Evolutionary conservation across 139 green algal genomes (phyloP).

Genomic region (Chlorella sp.): DNA sequence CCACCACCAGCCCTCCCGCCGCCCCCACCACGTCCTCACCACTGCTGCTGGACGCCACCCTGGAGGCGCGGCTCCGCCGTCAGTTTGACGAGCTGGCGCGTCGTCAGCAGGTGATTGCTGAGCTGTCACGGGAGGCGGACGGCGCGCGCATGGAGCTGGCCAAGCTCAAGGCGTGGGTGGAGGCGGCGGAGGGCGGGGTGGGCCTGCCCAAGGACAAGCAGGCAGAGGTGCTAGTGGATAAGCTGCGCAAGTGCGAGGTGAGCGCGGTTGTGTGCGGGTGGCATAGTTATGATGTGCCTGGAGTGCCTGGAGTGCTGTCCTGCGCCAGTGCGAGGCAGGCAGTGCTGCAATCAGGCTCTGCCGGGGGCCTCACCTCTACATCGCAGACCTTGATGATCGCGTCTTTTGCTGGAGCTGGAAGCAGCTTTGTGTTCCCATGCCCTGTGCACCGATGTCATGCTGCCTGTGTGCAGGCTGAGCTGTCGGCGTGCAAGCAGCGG

Average conservation of each 20-base stretch:
- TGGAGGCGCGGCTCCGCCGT: conserved; percentile 9
- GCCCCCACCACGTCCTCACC: too few species aligned
- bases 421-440: too few species aligned
- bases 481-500: conserved; percentile 20
- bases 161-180: too few species aligned
- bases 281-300: background rate
- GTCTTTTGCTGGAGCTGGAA: too few species aligned
- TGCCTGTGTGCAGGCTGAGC: conserved; percentile 29
- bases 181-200: too few species aligned
- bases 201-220: too few species aligned
- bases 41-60: background rate
- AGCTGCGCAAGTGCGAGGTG: background rate
- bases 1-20: background rate
- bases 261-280: background rate
- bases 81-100: conserved; percentile 17
- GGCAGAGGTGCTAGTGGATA: too few species aligned
- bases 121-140: conserved; percentile 23
- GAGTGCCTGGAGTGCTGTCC: background rate
- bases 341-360: too few species aligned
- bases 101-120: conserved; percentile 19
- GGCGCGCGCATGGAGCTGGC: conserved; percentile 2
- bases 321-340: too few species aligned
- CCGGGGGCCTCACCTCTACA: too few species aligned
- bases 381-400: too few species aligned
- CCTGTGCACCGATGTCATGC: too few species aligned